Percentiles rank a stretch among this genome's conserved stretches.
Evolutionary conservation across 257 asterid genomes (phyloP).

Genomic region (Nicotiana attenuata): DNA sequence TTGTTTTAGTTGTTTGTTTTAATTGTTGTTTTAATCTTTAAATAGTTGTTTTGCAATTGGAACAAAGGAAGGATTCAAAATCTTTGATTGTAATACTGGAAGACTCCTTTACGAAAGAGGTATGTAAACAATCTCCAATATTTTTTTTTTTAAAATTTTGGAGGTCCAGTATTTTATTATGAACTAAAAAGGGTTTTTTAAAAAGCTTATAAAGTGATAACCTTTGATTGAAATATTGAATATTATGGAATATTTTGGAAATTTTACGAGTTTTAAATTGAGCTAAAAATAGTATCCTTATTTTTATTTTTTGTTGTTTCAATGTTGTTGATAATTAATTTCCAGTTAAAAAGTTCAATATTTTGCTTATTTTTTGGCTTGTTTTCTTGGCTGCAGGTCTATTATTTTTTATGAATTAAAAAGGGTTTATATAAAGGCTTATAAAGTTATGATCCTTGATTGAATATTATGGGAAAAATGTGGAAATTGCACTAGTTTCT

Average conservation of each 20-base stretch:
- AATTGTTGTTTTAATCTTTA: background rate
- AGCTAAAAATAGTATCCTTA: background rate
- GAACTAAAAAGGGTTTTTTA: background rate
- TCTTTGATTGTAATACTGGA: constrained; percentile 69
- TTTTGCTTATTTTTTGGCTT: too few relatives aligned
- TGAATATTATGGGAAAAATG: too few relatives aligned
- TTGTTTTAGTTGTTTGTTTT: background rate
- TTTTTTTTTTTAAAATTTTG: background rate
- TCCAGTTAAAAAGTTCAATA: background rate
- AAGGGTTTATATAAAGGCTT: too few relatives aligned
- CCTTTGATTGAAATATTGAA: background rate
- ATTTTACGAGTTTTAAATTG: background rate
- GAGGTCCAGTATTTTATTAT: background rate
- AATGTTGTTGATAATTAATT: background rate
- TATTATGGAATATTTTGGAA: constrained; percentile 3
- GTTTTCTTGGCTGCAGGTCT: too few relatives aligned
- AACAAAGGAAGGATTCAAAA: constrained; percentile 68
- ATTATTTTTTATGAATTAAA: too few relatives aligned
- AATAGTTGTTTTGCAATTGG: constrained; percentile 85
- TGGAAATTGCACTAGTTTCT: too few relatives aligned
- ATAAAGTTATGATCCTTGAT: too few relatives aligned
- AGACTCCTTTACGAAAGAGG: constrained; percentile 83
- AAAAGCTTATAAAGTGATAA: background rate
- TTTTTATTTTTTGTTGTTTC: background rate
- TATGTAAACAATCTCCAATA: background rate